A percentile compares a stretch with the other conserved stretches of the same genome.
These are phyloP conservation scores for Penicillium sp. DNA, from an alignment of 2,329 filamentous ascomycete genomes.

Conservation along the genomic window DNA sequence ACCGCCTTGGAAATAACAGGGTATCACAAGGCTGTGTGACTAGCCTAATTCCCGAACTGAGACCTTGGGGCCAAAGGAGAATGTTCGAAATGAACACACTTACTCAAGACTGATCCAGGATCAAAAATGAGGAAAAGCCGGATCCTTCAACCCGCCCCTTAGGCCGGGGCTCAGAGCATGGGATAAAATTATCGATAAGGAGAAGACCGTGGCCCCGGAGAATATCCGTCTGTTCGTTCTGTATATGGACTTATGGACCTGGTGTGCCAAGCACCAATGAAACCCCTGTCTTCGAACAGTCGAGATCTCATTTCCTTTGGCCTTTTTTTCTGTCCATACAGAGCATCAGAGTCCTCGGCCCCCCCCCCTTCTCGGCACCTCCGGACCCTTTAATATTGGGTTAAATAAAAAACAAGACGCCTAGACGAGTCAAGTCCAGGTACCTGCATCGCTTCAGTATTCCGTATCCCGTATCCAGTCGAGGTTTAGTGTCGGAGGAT, in stretches of 20 bases:
- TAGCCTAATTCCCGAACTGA: too few relatives aligned
- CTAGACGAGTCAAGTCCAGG: background rate
- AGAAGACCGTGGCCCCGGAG: background rate
- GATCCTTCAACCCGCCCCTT: too few relatives aligned
- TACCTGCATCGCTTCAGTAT: background rate
- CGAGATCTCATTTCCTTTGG: background rate
- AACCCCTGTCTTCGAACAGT: background rate
- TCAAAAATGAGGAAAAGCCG: too few relatives aligned
- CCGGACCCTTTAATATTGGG: background rate
- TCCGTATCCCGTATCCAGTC: background rate
- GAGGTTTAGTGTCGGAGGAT: background rate
- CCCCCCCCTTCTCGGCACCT: background rate
- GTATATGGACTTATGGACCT: too few relatives aligned
- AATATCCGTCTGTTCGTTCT: background rate
- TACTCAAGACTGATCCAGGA: too few relatives aligned
- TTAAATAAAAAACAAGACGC: background rate
- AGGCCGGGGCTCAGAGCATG: too few relatives aligned
- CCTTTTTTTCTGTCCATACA: background rate
- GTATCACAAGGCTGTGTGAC: background rate
- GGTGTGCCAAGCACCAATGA: background rate
- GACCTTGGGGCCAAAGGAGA: background rate
- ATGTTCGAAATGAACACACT: background rate
- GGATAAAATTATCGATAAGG: background rate
- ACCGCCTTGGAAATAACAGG: background rate
- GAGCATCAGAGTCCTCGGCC: background rate